Base-by-base conservation (phyloP, 768 basidiomycete species). In the Clitopilus hobsonii region DNA sequence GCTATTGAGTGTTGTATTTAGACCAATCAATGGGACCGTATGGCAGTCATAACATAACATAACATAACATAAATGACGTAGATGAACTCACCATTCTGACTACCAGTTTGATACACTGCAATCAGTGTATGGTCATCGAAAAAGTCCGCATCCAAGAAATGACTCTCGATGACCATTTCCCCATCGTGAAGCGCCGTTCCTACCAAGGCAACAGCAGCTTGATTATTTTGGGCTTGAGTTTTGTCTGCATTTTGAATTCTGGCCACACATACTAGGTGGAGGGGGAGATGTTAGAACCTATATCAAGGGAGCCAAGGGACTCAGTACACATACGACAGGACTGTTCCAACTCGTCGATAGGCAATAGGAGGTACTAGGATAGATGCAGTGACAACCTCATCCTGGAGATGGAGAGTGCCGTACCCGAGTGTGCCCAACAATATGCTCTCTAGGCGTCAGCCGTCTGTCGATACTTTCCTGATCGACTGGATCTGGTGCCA, bases 81-180 rank as follows among this genome's bases (percentile, higher is more conserved):
- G 57, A 63, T 58, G 64, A 58, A 71, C 82, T 72, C 66, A 86
- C 86, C 78, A 64, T 74, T 65, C 54, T 65, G 67, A 56, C 69
- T 71, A 54, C 72, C 72, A 65, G 69, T 67, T 67, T 79, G 81
- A 71, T 81, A 86, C 56, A 89, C 78, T 58, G 89, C 73, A 60
- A 89, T 76, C 56, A 90, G 65, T 63, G 68, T 73, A 66, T 84
- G 80, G 61, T 89, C 85, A 73, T 92, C 90, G 68, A 93, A 90
- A 71, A 91, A 91, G 54, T 89, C 86, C 38, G 73, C 78, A 62
- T 86, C 85, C 65, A 90, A 65, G 45, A 89, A 61, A 56, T 84
- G 76, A 62, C 84, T 67, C 60, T 74, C 71, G 53, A n/a, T n/a
- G n/a, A 56, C 63, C 59, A 61, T 60, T 67, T 73, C 66, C 60